Conservation (phyloP, 169 alveolate species). For the Cryptosporidium ryanae region DNA sequence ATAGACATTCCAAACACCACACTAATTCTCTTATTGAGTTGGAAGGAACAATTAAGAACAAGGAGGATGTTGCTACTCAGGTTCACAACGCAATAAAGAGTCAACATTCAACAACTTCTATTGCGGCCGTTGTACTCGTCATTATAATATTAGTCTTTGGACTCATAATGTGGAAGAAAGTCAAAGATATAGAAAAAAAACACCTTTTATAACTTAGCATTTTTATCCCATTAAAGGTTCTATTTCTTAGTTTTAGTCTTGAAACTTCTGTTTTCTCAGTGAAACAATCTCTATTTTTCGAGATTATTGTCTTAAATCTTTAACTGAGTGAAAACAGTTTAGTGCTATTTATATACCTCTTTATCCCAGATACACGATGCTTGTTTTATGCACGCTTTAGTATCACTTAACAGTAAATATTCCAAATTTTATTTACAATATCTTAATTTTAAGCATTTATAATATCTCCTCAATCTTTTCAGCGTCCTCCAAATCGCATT, state of each 20-base stretch:
- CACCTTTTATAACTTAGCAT: slow-evolving; percentile 75
- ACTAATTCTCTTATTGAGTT: slow-evolving; percentile 74
- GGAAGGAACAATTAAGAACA: slow-evolving; percentile 62
- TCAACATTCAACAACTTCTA: slow-evolving; percentile 75
- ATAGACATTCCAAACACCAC: slow-evolving; percentile 77
- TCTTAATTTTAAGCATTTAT: not conserved
- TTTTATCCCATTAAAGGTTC: not conserved
- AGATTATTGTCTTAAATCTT: slow-evolving; percentile 10
- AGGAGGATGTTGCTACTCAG: slow-evolving; percentile 60
- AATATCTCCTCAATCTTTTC: not conserved
- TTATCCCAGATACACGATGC: not conserved
- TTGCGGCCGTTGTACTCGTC: slow-evolving; percentile 74
- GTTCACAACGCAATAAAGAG: slow-evolving; percentile 77
- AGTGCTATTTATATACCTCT: too few species aligned
- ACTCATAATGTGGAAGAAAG: slow-evolving; percentile 78
- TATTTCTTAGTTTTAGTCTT: too few species aligned
- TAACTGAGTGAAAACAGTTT: too few species aligned
- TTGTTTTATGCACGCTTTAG: not conserved
- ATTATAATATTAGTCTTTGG: slow-evolving; percentile 77
- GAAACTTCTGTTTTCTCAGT: too few species aligned
- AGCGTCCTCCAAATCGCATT: slow-evolving; percentile 18
- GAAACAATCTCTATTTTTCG: slow-evolving; percentile 4
- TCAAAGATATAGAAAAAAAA: slow-evolving; percentile 81
- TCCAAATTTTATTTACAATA: not conserved
- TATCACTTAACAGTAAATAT: not conserved